A percentile compares a stretch with the other conserved stretches of the same genome.
Conservation (phyloP, 1,284 basidiomycete species). For the Cryptococcus sp. region DNA sequence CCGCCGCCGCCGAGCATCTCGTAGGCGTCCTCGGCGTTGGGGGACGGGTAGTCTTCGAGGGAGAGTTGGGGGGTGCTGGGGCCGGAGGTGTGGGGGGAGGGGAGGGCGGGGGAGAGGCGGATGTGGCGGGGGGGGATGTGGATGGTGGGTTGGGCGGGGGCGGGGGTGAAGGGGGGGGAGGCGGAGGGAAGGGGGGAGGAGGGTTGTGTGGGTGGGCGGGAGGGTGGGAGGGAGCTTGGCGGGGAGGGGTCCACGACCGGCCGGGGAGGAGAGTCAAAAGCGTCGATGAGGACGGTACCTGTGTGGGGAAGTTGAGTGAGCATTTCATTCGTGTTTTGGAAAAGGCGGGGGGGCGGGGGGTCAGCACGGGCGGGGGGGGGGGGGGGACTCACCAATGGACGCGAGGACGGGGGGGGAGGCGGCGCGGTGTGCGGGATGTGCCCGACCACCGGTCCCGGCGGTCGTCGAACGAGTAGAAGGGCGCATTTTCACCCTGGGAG, state of each 20-base stretch:
- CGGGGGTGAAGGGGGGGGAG: not conserved
- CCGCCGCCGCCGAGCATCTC: constrained; percentile 41
- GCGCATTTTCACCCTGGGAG: not conserved
- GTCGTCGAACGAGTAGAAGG: not conserved
- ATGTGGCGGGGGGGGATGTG: not conserved
- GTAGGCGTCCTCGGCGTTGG: constrained; percentile 10
- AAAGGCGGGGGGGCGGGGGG: not conserved
- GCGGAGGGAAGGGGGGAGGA: not conserved
- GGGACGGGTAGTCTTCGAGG: constrained; percentile 10
- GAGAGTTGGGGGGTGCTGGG: constrained; percentile 21
- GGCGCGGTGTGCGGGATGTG: not conserved
- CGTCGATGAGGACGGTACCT: constrained; percentile 40
- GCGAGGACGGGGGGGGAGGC: constrained; percentile 21
- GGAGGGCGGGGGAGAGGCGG: constrained; percentile 1
- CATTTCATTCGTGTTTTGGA: too few relatives aligned
- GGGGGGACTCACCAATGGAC: constrained; percentile 28
- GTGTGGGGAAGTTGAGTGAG: not conserved
- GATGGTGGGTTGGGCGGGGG: not conserved
- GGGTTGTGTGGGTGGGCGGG: not conserved
- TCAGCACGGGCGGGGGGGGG: not conserved
- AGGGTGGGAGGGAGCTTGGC: not conserved
- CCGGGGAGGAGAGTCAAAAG: constrained; percentile 28
- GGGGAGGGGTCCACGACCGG: constrained; percentile 12
- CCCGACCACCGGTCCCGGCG: not conserved
- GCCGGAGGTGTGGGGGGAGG: constrained; percentile 6